phyloP scores from a whole-genome alignment of 1,284 basidiomycete species.

The Vanrija humicola region DNA sequence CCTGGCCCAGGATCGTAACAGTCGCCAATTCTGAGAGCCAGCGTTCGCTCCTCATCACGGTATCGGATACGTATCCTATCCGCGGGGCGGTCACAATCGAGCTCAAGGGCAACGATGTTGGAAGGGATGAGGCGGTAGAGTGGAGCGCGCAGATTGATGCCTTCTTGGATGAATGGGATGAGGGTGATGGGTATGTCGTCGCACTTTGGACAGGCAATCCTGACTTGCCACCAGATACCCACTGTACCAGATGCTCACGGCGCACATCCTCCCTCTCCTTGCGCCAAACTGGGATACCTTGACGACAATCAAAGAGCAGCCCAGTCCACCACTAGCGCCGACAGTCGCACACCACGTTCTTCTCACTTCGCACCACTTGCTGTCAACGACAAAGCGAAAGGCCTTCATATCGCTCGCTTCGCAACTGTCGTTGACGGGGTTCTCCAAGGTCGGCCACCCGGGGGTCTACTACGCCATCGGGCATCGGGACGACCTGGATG shows the following conservation, averaged over 20 bases:
- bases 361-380: slow-evolving; percentile 68
- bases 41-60: slow-evolving; percentile 49
- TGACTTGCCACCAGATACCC: slow-evolving; percentile 54
- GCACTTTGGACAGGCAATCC: slow-evolving; percentile 24
- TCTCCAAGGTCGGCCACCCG: slow-evolving; percentile 69
- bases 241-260: slow-evolving; percentile 58
- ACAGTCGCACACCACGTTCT: slow-evolving; percentile 56
- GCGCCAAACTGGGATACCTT: slow-evolving; percentile 16
- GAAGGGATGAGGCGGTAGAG: slow-evolving; percentile 17
- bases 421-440: slow-evolving; percentile 59
- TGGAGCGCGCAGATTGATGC: slow-evolving; percentile 56
- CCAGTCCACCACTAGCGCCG: slow-evolving; percentile 7
- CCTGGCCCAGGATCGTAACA: slow-evolving; percentile 24
- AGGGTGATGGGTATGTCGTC: slow-evolving; percentile 55
- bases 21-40: slow-evolving; percentile 50
- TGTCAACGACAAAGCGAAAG: slow-evolving; percentile 64
- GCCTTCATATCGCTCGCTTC: slow-evolving; percentile 60
- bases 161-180: slow-evolving; percentile 50
- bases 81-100: slow-evolving; percentile 17
- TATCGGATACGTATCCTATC: slow-evolving; percentile 42
- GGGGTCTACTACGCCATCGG: slow-evolving; percentile 69
- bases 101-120: slow-evolving; percentile 50
- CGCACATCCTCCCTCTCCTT: slow-evolving; percentile 59
- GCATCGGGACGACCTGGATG: slow-evolving; percentile 54
- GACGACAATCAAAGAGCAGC: slow-evolving; percentile 43